phyloP scores from a whole-genome alignment of 257 asterid species.

The Knoxia roxburghii region DNA sequence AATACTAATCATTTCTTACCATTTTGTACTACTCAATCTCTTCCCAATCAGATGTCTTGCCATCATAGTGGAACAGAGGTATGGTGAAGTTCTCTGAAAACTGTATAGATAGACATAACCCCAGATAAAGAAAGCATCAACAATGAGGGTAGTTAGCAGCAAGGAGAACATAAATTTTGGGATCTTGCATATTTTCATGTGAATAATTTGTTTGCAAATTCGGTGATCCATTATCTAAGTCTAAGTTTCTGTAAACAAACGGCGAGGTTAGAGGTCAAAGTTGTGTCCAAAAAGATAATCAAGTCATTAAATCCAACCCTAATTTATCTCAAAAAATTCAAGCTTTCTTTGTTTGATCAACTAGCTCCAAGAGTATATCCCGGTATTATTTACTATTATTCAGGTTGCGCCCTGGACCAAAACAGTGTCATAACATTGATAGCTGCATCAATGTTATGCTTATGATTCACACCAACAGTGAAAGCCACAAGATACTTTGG shows the following conservation, averaged over 20 bases:
- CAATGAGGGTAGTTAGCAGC: background rate
- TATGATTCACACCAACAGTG: slow-evolving; percentile 48
- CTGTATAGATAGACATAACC: slow-evolving; percentile 20
- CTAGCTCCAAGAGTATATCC: background rate
- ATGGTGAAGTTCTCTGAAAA: slow-evolving; percentile 33
- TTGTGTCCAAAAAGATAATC: background rate
- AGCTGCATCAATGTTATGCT: slow-evolving; percentile 37
- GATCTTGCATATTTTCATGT: no score
- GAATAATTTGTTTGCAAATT: no score
- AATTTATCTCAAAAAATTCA: background rate
- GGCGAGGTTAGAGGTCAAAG: background rate
- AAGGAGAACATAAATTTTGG: no score
- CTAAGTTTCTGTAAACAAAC: no score
- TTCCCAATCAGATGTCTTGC: slow-evolving; percentile 34
- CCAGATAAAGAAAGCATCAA: no score
- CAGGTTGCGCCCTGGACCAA: background rate
- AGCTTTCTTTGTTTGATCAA: slow-evolving; percentile 8
- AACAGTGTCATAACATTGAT: slow-evolving; percentile 20
- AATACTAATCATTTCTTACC: slow-evolving; percentile 11
- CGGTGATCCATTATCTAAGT: no score
- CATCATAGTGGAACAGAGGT: slow-evolving; percentile 39
- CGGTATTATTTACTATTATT: background rate
- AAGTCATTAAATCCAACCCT: background rate
- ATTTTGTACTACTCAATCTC: slow-evolving; percentile 42
- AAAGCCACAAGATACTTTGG: slow-evolving; percentile 47